Evolutionary conservation across 2,329 filamentous ascomycete species (phyloP).

Genomic region (Penicillium sp.): DNA sequence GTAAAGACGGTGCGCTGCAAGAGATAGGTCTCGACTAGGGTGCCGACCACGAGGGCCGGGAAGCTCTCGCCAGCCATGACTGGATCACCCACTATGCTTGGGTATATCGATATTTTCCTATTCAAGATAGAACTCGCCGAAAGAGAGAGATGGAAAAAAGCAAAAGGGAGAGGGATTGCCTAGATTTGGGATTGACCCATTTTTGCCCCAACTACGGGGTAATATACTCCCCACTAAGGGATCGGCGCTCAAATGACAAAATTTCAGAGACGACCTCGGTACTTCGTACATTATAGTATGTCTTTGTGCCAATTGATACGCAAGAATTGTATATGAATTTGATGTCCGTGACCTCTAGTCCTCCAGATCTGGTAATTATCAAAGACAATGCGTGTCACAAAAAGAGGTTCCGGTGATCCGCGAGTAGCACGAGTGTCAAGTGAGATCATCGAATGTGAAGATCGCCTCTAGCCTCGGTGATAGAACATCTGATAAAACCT

Average conservation of each 20-base stretch:
- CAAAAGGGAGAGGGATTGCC: background rate
- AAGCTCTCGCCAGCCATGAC: background rate
- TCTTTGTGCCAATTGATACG: background rate
- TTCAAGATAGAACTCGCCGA: background rate
- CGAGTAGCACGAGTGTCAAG: background rate
- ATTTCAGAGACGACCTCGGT: background rate
- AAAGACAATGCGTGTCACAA: too few species aligned
- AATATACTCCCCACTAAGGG: background rate
- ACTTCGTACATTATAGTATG: background rate
- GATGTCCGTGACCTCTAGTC: background rate
- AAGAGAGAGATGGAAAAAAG: background rate
- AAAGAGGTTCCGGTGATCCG: too few species aligned
- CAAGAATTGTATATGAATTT: background rate
- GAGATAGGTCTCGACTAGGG: slow-evolving; percentile 30
- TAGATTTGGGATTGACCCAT: background rate
- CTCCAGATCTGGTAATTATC: too few species aligned
- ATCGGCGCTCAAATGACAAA: background rate
- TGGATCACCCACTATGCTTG: background rate
- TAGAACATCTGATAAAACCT: background rate
- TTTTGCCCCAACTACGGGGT: background rate
- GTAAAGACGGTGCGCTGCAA: slow-evolving; percentile 28
- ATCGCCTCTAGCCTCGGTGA: background rate
- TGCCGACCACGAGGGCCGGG: slow-evolving; percentile 18
- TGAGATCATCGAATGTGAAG: background rate
- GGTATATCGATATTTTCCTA: background rate